Evolutionary conservation across 2,329 filamentous ascomycete genomes (phyloP).

Genomic region (Ophidiomyces ophidiicola): DNA sequence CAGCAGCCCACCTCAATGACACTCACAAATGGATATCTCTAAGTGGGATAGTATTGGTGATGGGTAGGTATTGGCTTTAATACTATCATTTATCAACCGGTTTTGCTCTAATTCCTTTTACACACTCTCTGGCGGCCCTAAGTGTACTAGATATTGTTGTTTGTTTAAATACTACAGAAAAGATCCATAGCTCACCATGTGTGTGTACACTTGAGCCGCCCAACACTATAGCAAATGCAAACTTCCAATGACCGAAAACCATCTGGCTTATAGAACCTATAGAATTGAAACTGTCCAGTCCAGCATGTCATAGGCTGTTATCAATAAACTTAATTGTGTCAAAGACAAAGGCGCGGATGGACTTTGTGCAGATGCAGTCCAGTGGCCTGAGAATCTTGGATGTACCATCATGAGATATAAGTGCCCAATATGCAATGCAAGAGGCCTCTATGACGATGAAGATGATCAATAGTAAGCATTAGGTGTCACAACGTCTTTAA

Average conservation of each 20-base stretch:
- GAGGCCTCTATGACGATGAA: conserved; percentile 1
- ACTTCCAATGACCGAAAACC: conserved; percentile 21
- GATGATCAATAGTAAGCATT: not conserved
- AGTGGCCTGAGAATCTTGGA: conserved; percentile 1
- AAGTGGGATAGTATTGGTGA: conserved; percentile 66
- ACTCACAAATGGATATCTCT: conserved; percentile 82
- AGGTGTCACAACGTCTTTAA: not conserved
- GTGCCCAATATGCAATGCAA: conserved; percentile 1
- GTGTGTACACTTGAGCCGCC: too few species aligned
- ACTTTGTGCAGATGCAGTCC: not conserved
- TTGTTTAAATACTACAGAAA: too few species aligned
- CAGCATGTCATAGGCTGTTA: not conserved
- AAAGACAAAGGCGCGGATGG: not conserved
- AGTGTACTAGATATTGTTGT: too few species aligned
- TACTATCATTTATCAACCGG: not conserved
- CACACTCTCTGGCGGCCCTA: too few species aligned
- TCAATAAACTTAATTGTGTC: conserved; percentile 2
- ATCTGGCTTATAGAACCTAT: not conserved
- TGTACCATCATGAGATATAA: not conserved
- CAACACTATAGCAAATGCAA: not conserved
- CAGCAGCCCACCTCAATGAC: conserved; percentile 54
- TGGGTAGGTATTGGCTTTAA: conserved; percentile 9
- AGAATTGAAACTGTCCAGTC: not conserved
- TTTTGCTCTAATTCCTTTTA: too few species aligned
- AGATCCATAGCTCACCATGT: too few species aligned